Conservation (phyloP, 1,284 basidiomycete species). For the Cronartium ribicola region DNA sequence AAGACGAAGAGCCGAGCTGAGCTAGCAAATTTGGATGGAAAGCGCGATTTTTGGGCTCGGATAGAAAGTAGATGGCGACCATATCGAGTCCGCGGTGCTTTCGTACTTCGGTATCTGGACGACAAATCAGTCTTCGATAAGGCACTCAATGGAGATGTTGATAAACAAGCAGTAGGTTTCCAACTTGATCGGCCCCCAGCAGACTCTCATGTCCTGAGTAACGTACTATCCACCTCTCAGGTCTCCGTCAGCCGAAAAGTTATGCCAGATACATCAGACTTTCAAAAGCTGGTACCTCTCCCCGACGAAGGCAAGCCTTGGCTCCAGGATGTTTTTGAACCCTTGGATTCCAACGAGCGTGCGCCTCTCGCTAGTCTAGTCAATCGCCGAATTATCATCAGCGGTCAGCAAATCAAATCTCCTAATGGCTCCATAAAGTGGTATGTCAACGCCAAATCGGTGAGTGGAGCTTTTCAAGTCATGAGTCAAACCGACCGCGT, state of each 20-base stretch:
- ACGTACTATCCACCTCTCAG: neutral
- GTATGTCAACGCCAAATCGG: slow-evolving; percentile 26
- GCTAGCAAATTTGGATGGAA: slow-evolving; percentile 24
- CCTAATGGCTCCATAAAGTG: slow-evolving; percentile 14
- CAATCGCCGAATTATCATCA: slow-evolving; percentile 23
- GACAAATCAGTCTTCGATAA: slow-evolving; percentile 44
- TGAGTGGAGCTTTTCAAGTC: neutral
- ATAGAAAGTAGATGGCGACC: slow-evolving; percentile 30
- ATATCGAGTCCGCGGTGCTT: slow-evolving; percentile 10
- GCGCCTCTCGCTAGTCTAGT: slow-evolving; percentile 26
- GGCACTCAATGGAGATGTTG: slow-evolving; percentile 43
- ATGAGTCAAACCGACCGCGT: neutral
- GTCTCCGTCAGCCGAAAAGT: neutral
- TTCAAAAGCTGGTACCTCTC: slow-evolving; percentile 9
- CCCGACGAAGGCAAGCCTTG: slow-evolving; percentile 22
- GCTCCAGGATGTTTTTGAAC: slow-evolving; percentile 14
- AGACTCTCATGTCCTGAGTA: no score
- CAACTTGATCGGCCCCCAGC: no score
- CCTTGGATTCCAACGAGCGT: slow-evolving; percentile 12
- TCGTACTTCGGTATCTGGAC: slow-evolving; percentile 42
- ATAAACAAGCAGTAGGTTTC: no score
- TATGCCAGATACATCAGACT: slow-evolving; percentile 22
- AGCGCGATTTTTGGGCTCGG: slow-evolving; percentile 23
- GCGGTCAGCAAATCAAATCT: slow-evolving; percentile 23
- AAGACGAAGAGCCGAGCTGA: slow-evolving; percentile 28